These are phyloP conservation scores for sweet orange (Citrus sinensis) DNA, from an alignment of 345 rosid species.

Conservation along the genomic window DNA sequence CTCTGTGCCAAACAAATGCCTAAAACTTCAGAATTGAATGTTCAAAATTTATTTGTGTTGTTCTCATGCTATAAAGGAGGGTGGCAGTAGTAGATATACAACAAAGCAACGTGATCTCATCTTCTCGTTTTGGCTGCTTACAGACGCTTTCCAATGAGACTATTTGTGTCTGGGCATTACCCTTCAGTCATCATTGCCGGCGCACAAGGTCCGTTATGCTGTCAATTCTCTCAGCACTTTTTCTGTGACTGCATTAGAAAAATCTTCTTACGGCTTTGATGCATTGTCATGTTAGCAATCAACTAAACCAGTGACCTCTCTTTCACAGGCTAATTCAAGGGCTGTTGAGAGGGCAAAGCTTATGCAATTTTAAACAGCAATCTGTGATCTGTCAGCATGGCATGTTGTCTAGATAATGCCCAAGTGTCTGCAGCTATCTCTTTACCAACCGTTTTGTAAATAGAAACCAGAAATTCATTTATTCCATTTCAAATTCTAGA, in stretches of 20 bases:
- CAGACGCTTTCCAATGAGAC: constrained; percentile 5
- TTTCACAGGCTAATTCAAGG: constrained; percentile 4
- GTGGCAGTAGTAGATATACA: neutral
- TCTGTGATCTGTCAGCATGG: neutral
- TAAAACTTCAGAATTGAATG: neutral
- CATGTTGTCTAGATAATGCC: neutral
- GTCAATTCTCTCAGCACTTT: neutral
- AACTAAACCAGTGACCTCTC: neutral
- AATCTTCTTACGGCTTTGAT: neutral
- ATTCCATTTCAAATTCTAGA: neutral
- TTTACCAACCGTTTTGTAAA: neutral
- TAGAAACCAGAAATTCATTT: neutral
- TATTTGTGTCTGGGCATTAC: neutral
- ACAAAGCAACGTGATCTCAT: neutral
- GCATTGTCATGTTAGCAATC: neutral
- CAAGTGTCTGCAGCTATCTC: no score
- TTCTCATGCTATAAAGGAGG: neutral
- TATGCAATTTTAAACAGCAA: neutral
- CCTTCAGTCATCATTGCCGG: neutral
- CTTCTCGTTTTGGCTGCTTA: constrained; percentile 1
- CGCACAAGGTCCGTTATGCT: neutral
- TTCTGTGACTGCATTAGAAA: neutral
- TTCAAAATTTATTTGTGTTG: neutral
- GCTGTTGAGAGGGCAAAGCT: neutral
- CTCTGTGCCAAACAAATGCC: neutral